Conservation (phyloP, 2,329 filamentous ascomycete genomes). For the Paraconiothyrium brasiliense region DNA sequence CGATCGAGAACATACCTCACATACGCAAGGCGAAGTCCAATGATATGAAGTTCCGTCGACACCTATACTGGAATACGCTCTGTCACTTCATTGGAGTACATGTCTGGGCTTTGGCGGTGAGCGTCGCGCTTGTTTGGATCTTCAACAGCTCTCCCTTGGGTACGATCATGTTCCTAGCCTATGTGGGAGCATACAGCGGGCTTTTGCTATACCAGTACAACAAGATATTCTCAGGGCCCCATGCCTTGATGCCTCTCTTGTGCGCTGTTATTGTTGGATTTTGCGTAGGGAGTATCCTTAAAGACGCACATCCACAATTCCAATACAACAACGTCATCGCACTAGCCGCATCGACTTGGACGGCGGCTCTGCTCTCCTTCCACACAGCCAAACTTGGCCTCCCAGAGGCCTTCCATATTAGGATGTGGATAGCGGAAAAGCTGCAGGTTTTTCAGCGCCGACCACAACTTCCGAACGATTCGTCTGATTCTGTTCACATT, state of each 20-base stretch:
- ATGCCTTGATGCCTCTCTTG: slow-evolving; percentile 59
- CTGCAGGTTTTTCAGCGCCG: slow-evolving; percentile 24
- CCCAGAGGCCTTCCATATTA: slow-evolving; percentile 47
- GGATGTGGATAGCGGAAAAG: slow-evolving; percentile 40
- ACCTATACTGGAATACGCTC: slow-evolving; percentile 62
- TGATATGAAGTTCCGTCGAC: slow-evolving; percentile 57
- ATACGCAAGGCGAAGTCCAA: slow-evolving; percentile 57
- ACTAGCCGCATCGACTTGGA: slow-evolving; percentile 62
- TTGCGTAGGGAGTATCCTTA: slow-evolving; percentile 57
- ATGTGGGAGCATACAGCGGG: slow-evolving; percentile 61
- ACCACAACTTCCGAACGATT: slow-evolving; percentile 23
- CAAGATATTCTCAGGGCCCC: slow-evolving; percentile 61
- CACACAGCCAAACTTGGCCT: slow-evolving; percentile 60
- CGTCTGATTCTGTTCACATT: slow-evolving; percentile 34
- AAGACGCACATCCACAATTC: slow-evolving; percentile 51
- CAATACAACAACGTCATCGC: slow-evolving; percentile 59
- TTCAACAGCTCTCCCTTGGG: slow-evolving; percentile 56
- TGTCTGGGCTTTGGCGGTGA: slow-evolving; percentile 62
- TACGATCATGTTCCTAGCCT: slow-evolving; percentile 61
- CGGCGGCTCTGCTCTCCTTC: slow-evolving; percentile 59
- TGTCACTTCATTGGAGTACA: slow-evolving; percentile 61
- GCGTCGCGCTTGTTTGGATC: slow-evolving; percentile 61
- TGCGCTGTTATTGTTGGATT: slow-evolving; percentile 58
- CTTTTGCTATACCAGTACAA: slow-evolving; percentile 62
- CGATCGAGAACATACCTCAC: slow-evolving; percentile 53